Conservation (phyloP, 2,329 filamentous ascomycete genomes). For the Malbranchea cinnamomea region DNA sequence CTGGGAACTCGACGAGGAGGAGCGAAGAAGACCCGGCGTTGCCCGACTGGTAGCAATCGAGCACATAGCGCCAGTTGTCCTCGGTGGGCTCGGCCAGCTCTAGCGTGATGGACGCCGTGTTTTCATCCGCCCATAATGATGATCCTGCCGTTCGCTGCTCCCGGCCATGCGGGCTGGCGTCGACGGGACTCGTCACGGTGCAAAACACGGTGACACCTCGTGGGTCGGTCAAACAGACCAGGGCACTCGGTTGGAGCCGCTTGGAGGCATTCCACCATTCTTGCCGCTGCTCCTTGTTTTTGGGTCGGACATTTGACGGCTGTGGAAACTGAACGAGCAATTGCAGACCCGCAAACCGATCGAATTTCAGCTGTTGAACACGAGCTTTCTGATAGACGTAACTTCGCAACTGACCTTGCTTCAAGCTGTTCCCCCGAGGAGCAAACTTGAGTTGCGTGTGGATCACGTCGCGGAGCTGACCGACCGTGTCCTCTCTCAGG, state of each 20-base stretch:
- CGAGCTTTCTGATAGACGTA: constrained; percentile 24
- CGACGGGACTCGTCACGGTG: constrained; percentile 7
- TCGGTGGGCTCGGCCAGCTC: constrained; percentile 16
- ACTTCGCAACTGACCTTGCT: constrained; percentile 10
- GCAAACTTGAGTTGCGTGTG: constrained; percentile 23
- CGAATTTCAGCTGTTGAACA: constrained; percentile 21
- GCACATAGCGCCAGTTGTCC: constrained; percentile 6
- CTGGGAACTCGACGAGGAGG: constrained; percentile 46
- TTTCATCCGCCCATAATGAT: constrained; percentile 14
- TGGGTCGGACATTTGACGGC: constrained; percentile 18
- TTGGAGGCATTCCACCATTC: constrained; percentile 39
- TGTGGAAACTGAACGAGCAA: constrained; percentile 34
- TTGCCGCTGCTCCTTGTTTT: constrained; percentile 17
- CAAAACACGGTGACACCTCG: constrained; percentile 15
- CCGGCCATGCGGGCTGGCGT: background rate
- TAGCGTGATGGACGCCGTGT: constrained; percentile 17
- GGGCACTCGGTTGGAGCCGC: constrained; percentile 33
- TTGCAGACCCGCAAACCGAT: constrained; percentile 28
- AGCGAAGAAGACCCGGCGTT: constrained; percentile 9
- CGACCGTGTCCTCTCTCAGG: constrained; percentile 40
- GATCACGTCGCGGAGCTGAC: constrained; percentile 37
- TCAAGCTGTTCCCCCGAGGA: constrained; percentile 2
- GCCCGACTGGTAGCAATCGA: constrained; percentile 1
- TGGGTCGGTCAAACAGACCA: constrained; percentile 35
- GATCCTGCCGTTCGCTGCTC: background rate